Conservation (phyloP, 495 filamentous ascomycete species). For the Acidiella bohemica region DNA sequence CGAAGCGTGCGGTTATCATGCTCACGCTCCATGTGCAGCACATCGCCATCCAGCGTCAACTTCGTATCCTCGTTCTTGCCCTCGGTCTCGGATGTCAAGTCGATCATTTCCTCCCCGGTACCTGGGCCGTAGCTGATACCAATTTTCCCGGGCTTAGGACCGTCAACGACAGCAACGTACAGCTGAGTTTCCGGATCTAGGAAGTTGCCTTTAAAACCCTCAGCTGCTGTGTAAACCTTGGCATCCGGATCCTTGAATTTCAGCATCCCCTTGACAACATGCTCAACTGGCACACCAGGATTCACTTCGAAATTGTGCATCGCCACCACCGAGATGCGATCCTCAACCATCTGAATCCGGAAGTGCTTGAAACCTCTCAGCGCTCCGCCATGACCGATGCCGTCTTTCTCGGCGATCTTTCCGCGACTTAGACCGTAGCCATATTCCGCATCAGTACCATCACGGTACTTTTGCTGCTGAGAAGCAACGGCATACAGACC, state of each 20-base stretch:
- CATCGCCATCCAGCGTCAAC: conserved; percentile 4
- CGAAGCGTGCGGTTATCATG: neutral
- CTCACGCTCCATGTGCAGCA: neutral
- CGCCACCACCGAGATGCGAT: conserved; percentile 5
- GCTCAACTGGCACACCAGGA: neutral
- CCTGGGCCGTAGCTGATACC: neutral
- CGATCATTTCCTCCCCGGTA: neutral
- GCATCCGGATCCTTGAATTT: neutral
- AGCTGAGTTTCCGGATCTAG: conserved; percentile 8
- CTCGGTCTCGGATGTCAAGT: neutral
- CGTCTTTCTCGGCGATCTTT: conserved; percentile 1
- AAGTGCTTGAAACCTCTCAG: conserved; percentile 6
- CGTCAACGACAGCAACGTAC: neutral
- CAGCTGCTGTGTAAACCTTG: neutral
- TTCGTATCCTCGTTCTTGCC: neutral
- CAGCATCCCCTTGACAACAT: conserved; percentile 1
- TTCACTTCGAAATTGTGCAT: conserved; percentile 7
- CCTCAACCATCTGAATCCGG: neutral
- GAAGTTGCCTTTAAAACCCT: conserved; percentile 6
- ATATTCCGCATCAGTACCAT: conserved; percentile 8
- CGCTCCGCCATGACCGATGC: conserved; percentile 10
- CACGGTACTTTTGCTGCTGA: conserved; percentile 2
- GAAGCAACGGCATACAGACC: conserved; percentile 2
- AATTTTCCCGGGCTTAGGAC: neutral
- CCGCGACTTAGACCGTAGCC: conserved; percentile 6